Conservation (phyloP, 495 filamentous ascomycete species). For the Chaetomium cochliodes region DNA sequence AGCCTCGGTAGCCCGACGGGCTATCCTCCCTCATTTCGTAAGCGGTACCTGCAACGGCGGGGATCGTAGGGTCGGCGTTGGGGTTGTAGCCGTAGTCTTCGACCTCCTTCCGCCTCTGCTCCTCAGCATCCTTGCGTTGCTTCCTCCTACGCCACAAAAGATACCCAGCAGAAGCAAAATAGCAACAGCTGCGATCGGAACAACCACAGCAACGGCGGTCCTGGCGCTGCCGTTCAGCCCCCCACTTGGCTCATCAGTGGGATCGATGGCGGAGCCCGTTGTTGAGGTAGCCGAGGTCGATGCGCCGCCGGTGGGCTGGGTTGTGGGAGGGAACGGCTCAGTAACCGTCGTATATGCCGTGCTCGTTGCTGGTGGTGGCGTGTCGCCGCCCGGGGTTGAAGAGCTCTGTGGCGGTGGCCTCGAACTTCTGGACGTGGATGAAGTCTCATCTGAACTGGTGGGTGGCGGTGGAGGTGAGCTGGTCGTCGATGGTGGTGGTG, state of each 20-base stretch:
- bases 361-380: slow-evolving; percentile 29
- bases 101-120: slow-evolving; percentile 86
- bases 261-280: slow-evolving; percentile 33
- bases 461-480: slow-evolving; percentile 5
- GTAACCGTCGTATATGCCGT: slow-evolving; percentile 21
- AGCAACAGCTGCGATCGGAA: slow-evolving; percentile 87
- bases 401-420: not conserved
- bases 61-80: slow-evolving; percentile 83
- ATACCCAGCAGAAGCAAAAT: slow-evolving; percentile 72
- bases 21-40: slow-evolving; percentile 71
- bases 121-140: slow-evolving; percentile 77
- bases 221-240: slow-evolving; percentile 51
- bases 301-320: not conserved
- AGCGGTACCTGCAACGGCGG: slow-evolving; percentile 57
- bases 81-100: slow-evolving; percentile 97
- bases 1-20: slow-evolving; percentile 81
- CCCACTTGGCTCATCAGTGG: slow-evolving; percentile 36
- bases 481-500: slow-evolving; percentile 27
- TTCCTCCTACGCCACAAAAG: slow-evolving; percentile 87
- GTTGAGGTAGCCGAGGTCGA: slow-evolving; percentile 30
- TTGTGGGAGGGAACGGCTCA: not conserved
- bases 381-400: not conserved
- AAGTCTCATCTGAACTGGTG: not conserved
- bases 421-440: not conserved
- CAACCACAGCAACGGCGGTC: slow-evolving; percentile 90